Evolutionary conservation across 805 yeast species (phyloP), one percentile per base, ranked within the genome.

Genomic region (Candida sonorensis): DNA sequence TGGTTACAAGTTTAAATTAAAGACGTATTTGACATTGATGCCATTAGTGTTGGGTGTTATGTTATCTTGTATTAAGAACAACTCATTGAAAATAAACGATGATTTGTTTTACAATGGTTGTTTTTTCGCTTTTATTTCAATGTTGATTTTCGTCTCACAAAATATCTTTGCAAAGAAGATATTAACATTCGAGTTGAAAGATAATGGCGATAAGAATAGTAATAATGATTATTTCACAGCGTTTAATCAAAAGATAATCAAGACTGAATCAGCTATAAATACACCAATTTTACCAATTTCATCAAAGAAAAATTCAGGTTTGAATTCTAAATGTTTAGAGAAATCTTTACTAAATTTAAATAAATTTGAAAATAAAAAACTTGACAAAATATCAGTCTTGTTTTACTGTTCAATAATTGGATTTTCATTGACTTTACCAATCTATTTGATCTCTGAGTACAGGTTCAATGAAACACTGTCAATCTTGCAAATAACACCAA

Each of bases 1-100:
- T 51, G 64, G 69, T 19, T 70, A 65, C 29, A 59, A 62, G 28
- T 90, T 83, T 65, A 67, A 68, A 33, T 30, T 48, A 8, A 66
- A 72, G 47, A 87, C 97, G 2, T 90, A 90, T 51, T 41, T 79
- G 31, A 82, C 97, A 1, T 64, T 90, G 49, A 46, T 80, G 0
- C 95, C 97, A 0, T 65, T 90, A 39, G 73, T 88, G 26, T 33
- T 69, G 18, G 98, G 98, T 12, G 95, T 90, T 37, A 85, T 87
- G 71, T 61, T 87, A 49, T 75, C 84, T 4, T 81, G 90, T 52
- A 70, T 77, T 36, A 66, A 69, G 27, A 61, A 64, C 29, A 41
- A 36, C 26, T 46, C 39, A 32, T 28, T 51, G 18, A 14, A 37
- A 18, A 38, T 48, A 10, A 40, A 47, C 24, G 46, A 52, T 11